Evolutionary conservation across 2,329 filamentous ascomycete species (phyloP).

Genomic region (Fusarium xylarioides): DNA sequence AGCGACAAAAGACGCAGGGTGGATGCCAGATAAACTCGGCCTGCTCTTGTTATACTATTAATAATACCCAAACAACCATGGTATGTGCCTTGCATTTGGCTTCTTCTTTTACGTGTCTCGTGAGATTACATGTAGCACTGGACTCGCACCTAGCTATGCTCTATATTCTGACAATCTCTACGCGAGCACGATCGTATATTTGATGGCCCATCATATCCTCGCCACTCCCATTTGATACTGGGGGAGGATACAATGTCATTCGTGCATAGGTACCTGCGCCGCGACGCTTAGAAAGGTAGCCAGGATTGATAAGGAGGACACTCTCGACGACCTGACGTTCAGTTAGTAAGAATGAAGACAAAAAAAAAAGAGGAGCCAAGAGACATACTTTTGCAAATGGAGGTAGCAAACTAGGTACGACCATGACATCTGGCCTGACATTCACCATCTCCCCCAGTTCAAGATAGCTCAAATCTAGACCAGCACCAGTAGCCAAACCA

Average conservation of each 20-base stretch:
- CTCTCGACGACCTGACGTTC: conserved; percentile 80
- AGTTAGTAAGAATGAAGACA: conserved; percentile 12
- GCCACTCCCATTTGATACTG: conserved; percentile 65
- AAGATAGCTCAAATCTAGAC: conserved; percentile 83
- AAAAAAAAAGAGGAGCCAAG: not conserved
- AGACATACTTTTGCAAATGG: conserved; percentile 85
- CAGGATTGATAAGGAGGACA: conserved; percentile 90
- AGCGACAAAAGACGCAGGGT: conserved; percentile 69
- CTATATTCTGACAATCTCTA: conserved; percentile 85
- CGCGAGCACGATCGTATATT: conserved; percentile 82
- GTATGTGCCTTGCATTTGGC: conserved; percentile 2
- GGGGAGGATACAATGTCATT: conserved; percentile 76
- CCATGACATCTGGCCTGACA: conserved; percentile 83
- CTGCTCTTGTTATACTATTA: conserved; percentile 33
- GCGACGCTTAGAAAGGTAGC: conserved; percentile 83
- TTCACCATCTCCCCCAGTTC: conserved; percentile 92
- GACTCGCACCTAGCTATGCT: conserved; percentile 9
- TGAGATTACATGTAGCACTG: conserved; percentile 28
- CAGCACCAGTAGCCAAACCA: conserved; percentile 74
- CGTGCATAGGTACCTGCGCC: conserved; percentile 87
- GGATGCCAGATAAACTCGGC: conserved; percentile 50
- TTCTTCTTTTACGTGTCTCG: conserved; percentile 30
- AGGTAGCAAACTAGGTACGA: conserved; percentile 83
- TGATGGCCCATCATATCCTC: conserved; percentile 73
- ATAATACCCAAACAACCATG: conserved; percentile 38